Base-by-base conservation (phyloP, 768 basidiomycete species). In the Artomyces pyxidatus region DNA sequence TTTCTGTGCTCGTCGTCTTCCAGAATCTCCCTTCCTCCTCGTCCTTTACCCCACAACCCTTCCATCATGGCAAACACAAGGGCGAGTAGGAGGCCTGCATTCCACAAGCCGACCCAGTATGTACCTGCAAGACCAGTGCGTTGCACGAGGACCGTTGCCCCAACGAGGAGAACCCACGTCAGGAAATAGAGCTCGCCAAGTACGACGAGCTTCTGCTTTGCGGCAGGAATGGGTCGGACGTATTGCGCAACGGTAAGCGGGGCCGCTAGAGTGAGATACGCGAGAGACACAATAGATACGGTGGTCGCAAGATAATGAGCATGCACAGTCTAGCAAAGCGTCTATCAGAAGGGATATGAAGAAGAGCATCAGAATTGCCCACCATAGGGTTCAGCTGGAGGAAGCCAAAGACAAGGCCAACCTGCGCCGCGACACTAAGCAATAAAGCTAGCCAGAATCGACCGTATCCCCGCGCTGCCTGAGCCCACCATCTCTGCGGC, bases 361-460 rank as follows among this genome's bases (percentile, higher is more conserved):
- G n/a, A 19, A 14, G 10, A 23, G 6, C n/a, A 12, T 17, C 25
- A 14, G 32, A n/a, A 22, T n/a, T 2, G 66, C 81, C 58, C 58
- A 86, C 85, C 53, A 77, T 80, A 26, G 80, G 78, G 60, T 86
- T 87, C 37, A 83, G n/a, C 40, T 71, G 65, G 17, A 77, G 56
- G 53, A 75, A 81, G 4, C 69, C 69, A 40, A 68, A 59, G 3
- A 78, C 67, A 6, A 87, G 64, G 2, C 70, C 67, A 2, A 62
- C 67, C 53, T 85, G 77, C 2, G 75, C 54, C 6, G 63, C 72
- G 3, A 72, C 54, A 2, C 71, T 67, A 10, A 80, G 55, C 8
- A 71, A 40, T 30, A 86, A 56, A 1, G 80, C 73, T 0, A 81
- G 55, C 78, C 83, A 87, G 58, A 88, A 83, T 48, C 78, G 77